These are phyloP conservation scores for Fusarium liriodendri DNA, from an alignment of 2,329 filamentous ascomycete genomes.

Conservation along the genomic window DNA sequence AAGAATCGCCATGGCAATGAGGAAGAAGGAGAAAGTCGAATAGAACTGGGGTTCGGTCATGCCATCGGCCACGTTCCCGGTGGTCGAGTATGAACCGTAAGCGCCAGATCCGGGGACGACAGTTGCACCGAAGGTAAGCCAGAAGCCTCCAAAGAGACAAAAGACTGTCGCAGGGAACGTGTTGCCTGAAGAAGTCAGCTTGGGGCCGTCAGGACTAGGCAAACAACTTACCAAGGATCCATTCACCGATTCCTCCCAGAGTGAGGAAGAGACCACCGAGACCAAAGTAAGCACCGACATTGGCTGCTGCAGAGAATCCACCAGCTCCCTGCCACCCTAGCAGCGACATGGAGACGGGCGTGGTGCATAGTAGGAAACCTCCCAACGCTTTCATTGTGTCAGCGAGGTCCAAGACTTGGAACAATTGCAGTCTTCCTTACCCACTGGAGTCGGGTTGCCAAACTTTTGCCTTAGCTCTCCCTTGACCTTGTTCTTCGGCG, in stretches of 20 bases:
- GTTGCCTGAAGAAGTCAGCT: slow-evolving; percentile 49
- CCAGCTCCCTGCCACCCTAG: slow-evolving; percentile 47
- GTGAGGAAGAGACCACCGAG: slow-evolving; percentile 60
- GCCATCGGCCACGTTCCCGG: slow-evolving; percentile 49
- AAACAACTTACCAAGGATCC: slow-evolving; percentile 53
- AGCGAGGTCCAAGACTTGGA: fast-evolving
- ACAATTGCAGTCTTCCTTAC: slow-evolving; percentile 7
- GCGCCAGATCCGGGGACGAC: slow-evolving; percentile 61
- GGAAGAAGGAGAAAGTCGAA: slow-evolving; percentile 66
- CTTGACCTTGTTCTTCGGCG: slow-evolving; percentile 57
- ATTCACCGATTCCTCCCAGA: slow-evolving; percentile 61
- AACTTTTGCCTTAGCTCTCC: slow-evolving; percentile 62
- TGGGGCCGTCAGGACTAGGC: fast-evolving
- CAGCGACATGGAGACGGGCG: slow-evolving; percentile 44
- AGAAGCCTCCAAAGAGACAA: slow-evolving; percentile 60
- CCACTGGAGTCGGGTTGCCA: slow-evolving; percentile 63
- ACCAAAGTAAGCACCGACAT: slow-evolving; percentile 54
- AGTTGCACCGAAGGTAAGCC: slow-evolving; percentile 61
- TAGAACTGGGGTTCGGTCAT: slow-evolving; percentile 58
- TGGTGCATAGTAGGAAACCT: slow-evolving; percentile 46
- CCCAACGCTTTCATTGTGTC: slow-evolving; percentile 35
- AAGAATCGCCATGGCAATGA: slow-evolving; percentile 70
- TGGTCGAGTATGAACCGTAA: slow-evolving; percentile 51
- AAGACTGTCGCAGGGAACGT: slow-evolving; percentile 67
- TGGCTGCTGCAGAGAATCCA: slow-evolving; percentile 44